phyloP scores from a whole-genome alignment of 2,329 filamentous ascomycete species.

The Penicillium brasilianum region DNA sequence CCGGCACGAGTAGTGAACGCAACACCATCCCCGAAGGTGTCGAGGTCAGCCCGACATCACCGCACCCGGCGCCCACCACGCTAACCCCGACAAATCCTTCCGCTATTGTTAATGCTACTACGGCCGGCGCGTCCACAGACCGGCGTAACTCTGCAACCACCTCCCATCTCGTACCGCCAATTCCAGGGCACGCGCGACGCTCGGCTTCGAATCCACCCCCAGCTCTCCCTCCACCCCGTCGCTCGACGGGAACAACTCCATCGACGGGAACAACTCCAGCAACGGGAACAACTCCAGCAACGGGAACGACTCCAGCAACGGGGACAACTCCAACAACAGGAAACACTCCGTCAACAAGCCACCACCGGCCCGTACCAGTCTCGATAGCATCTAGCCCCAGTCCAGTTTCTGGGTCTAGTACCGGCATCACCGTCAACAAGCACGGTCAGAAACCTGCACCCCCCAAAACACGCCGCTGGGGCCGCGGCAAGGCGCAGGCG shows the following conservation, averaged over 20 bases:
- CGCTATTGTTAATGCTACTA: background rate
- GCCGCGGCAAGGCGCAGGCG: slow-evolving; percentile 34
- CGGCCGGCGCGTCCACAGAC: slow-evolving; percentile 9
- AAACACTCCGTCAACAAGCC: slow-evolving; percentile 32
- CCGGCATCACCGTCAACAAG: slow-evolving; percentile 9
- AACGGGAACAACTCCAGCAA: slow-evolving; percentile 35
- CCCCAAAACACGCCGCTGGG: slow-evolving; percentile 50
- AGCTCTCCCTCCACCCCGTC: slow-evolving; percentile 48
- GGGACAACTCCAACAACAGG: slow-evolving; percentile 36
- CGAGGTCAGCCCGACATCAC: slow-evolving; percentile 23
- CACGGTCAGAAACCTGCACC: slow-evolving; percentile 45
- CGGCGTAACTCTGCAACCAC: slow-evolving; percentile 33
- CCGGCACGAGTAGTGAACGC: slow-evolving; percentile 30
- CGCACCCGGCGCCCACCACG: slow-evolving; percentile 16
- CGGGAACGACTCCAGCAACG: slow-evolving; percentile 35
- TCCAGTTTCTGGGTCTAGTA: background rate
- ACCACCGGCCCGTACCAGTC: slow-evolving; percentile 28
- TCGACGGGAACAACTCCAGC: slow-evolving; percentile 37
- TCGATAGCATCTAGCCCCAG: slow-evolving; percentile 10
- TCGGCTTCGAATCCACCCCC: slow-evolving; percentile 45
- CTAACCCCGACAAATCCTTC: slow-evolving; percentile 11
- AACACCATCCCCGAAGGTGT: slow-evolving; percentile 37
- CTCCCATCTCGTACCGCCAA: slow-evolving; percentile 31
- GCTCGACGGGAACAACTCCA: slow-evolving; percentile 39
- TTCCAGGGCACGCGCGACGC: slow-evolving; percentile 33